phyloP scores from a whole-genome alignment of 2,329 filamentous ascomycete species.

The Lomentospora prolificans region DNA sequence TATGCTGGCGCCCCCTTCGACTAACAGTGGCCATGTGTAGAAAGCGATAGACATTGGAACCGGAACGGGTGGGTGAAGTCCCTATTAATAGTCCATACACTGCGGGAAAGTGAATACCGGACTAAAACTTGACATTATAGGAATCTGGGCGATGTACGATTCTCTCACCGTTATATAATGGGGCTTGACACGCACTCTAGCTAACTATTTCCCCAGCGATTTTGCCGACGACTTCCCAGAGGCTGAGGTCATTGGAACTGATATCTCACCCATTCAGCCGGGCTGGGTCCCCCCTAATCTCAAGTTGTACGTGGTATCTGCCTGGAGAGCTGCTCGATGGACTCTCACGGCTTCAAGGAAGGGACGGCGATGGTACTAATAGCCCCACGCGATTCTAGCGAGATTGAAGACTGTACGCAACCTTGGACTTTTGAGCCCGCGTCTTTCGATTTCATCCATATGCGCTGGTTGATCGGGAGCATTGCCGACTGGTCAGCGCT shows the following conservation, averaged over 20 bases:
- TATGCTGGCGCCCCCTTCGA: slow-evolving; percentile 9
- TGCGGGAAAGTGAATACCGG: no score
- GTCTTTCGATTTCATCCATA: no score
- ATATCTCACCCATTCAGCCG: slow-evolving; percentile 48
- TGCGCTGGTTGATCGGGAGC: no score
- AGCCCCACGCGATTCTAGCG: no score
- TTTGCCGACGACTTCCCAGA: slow-evolving; percentile 32
- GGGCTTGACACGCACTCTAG: not conserved
- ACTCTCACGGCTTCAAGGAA: no score
- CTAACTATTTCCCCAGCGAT: slow-evolving; percentile 33
- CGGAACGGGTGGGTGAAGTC: slow-evolving; percentile 13
- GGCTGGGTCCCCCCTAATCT: slow-evolving; percentile 34
- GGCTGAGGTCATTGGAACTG: slow-evolving; percentile 37
- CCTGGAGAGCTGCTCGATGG: no score
- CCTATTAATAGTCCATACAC: no score
- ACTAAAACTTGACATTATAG: slow-evolving; percentile 21
- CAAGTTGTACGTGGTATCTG: slow-evolving; percentile 18
- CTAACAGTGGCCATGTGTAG: slow-evolving; percentile 2
- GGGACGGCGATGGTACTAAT: no score
- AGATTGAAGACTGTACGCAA: no score
- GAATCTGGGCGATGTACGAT: slow-evolving; percentile 43
- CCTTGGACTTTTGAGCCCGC: no score
- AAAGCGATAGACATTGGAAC: slow-evolving; percentile 14
- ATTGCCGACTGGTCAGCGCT: no score
- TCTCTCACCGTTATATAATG: slow-evolving; percentile 11